A percentile compares a stretch with the other conserved stretches of the same genome.
Conservation (phyloP, 768 basidiomycete genomes). For the Cantharellus cinnabarinus region DNA sequence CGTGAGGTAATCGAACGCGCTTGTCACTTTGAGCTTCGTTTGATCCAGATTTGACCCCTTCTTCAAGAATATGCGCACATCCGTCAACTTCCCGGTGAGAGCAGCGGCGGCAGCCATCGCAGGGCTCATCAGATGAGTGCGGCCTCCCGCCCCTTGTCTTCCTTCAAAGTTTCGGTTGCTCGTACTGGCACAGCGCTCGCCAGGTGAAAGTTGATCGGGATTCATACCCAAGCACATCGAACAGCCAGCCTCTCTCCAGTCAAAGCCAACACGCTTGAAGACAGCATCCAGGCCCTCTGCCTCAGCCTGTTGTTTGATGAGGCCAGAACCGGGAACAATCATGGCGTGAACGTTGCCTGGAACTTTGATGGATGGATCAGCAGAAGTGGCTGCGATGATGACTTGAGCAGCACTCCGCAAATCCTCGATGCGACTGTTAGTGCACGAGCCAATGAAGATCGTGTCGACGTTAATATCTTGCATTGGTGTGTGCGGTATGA, state of each 20-base stretch:
- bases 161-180: constrained; percentile 91
- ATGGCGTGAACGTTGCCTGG: constrained; percentile 60
- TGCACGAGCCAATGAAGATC: constrained; percentile 87
- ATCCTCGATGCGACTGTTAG: constrained; percentile 86
- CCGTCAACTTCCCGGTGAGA: constrained; percentile 63
- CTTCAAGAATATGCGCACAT: constrained; percentile 59
- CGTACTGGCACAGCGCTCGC: constrained; percentile 71
- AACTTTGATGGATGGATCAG: constrained; percentile 53
- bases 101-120: constrained; percentile 90
- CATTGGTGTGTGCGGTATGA: constrained; percentile 57
- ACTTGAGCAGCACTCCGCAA: constrained; percentile 70
- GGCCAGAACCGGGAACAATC: constrained; percentile 80
- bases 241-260: constrained; percentile 89
- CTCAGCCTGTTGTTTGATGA: constrained; percentile 82
- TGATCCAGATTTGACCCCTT: constrained; percentile 22
- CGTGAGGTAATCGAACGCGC: constrained; percentile 56
- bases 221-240: constrained; percentile 97
- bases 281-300: constrained; percentile 69
- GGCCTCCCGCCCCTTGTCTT: constrained; percentile 66
- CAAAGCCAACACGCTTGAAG: constrained; percentile 81
- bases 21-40: constrained; percentile 44
- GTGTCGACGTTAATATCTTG: constrained; percentile 67
- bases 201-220: constrained; percentile 69
- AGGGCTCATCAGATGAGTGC: constrained; percentile 75
- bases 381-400: constrained; percentile 31